Percentiles rank a stretch among this genome's conserved stretches.
Evolutionary conservation across 1,284 basidiomycete genomes (phyloP).

Genomic region (Rhodotorula sp.): DNA sequence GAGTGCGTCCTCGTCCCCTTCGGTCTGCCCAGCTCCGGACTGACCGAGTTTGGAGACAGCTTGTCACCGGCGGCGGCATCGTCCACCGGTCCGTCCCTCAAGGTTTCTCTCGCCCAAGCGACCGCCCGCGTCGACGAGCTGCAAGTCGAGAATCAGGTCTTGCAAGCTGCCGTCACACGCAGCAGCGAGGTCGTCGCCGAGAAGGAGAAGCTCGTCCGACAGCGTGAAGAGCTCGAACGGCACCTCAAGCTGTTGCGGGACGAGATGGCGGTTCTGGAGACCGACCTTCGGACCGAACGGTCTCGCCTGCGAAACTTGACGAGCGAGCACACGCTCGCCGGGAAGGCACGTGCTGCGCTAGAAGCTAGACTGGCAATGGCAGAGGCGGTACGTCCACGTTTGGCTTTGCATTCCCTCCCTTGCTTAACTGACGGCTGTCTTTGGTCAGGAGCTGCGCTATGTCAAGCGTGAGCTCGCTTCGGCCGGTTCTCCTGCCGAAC

Average conservation of each 20-base stretch:
- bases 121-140: conserved; percentile 26
- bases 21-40: neutral
- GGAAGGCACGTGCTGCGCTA: conserved; percentile 16
- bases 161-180: conserved; percentile 9
- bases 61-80: neutral
- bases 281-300: conserved; percentile 65
- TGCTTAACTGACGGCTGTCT: neutral
- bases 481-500: neutral
- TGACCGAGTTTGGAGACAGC: neutral
- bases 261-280: conserved; percentile 66
- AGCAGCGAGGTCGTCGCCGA: conserved; percentile 19
- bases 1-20: neutral
- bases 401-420: neutral
- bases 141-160: conserved; percentile 16
- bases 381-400: conserved; percentile 18
- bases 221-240: conserved; percentile 56
- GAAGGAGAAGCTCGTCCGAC: conserved; percentile 18
- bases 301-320: conserved; percentile 61
- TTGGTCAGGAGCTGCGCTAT: conserved; percentile 23
- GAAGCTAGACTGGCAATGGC: conserved; percentile 17
- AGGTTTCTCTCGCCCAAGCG: conserved; percentile 19
- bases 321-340: conserved; percentile 57
- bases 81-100: conserved; percentile 21
- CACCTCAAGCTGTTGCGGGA: conserved; percentile 66
- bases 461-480: conserved; percentile 23